phyloP scores from a whole-genome alignment of 352 stramenopile genomes.

The Pythium guiyangense region DNA sequence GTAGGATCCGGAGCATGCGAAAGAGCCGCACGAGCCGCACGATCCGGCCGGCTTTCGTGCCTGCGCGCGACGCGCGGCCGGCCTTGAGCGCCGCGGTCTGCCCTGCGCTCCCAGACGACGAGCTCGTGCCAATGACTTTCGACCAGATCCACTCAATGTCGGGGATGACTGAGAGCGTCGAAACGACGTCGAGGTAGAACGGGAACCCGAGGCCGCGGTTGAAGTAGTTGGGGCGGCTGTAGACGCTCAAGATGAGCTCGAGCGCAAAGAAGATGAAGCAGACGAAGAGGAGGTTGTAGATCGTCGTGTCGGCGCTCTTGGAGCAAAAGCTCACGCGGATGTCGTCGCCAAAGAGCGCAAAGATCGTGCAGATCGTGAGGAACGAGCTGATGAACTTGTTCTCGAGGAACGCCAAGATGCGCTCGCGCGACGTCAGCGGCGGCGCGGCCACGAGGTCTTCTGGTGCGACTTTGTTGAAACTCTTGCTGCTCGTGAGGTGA shows the following conservation, averaged over 20 bases:
- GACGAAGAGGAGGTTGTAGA: constrained; percentile 83
- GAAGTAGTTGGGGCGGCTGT: constrained; percentile 77
- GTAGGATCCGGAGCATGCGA: constrained; percentile 87
- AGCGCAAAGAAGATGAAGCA: constrained; percentile 71
- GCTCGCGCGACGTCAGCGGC: constrained; percentile 31
- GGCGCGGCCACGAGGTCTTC: constrained; percentile 37
- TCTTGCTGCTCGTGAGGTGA: constrained; percentile 38
- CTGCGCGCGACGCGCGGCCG: constrained; percentile 78
- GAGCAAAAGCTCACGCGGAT: constrained; percentile 66
- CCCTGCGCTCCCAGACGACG: constrained; percentile 20
- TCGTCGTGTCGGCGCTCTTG: constrained; percentile 50
- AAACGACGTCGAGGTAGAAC: constrained; percentile 94
- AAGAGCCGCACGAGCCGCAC: constrained; percentile 90
- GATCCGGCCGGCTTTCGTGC: constrained; percentile 88
- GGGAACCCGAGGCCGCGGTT: constrained; percentile 66
- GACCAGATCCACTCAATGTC: constrained; percentile 87
- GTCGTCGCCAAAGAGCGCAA: constrained; percentile 86
- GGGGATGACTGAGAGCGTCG: constrained; percentile 90
- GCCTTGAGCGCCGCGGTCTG: constrained; percentile 75
- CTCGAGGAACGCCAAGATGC: constrained; percentile 53
- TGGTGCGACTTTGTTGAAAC: constrained; percentile 62
- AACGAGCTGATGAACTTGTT: constrained; percentile 66
- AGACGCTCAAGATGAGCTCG: constrained; percentile 65
- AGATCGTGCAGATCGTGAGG: constrained; percentile 78
- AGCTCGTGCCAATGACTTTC: constrained; percentile 35